These are phyloP conservation scores for Cicer pinnatifidum DNA, from an alignment of 306 rosid genomes.

Conservation along the genomic window DNA sequence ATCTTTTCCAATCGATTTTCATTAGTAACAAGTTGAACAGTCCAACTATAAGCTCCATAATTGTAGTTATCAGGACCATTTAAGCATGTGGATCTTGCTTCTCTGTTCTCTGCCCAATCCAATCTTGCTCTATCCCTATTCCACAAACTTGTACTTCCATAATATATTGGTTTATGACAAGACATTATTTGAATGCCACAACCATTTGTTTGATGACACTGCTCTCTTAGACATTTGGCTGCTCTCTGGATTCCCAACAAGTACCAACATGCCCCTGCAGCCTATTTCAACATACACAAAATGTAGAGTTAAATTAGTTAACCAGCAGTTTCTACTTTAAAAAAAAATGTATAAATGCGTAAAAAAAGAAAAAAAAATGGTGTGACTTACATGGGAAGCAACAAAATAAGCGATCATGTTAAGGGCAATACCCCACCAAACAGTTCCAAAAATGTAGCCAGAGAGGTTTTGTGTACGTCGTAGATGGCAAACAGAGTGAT, in stretches of 20 bases:
- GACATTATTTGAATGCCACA: constrained; percentile 62
- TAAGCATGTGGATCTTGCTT: constrained; percentile 63
- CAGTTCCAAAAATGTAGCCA: constrained; percentile 87
- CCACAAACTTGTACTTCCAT: constrained; percentile 51
- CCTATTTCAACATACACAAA: constrained; percentile 49
- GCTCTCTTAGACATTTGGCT: constrained; percentile 64
- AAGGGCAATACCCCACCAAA: constrained; percentile 99
- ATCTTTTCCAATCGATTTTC: constrained; percentile 79
- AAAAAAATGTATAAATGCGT: neutral
- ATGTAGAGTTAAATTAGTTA: neutral
- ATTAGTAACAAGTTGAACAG: constrained; percentile 84
- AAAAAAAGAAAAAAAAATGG: neutral
- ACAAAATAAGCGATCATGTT: constrained; percentile 89
- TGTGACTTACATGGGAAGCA: constrained; percentile 82
- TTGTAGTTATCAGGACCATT: constrained; percentile 56
- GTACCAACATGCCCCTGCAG: constrained; percentile 98
- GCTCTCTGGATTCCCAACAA: constrained; percentile 83
- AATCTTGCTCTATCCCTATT: constrained; percentile 55
- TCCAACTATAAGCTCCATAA: constrained; percentile 89
- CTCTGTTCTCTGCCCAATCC: constrained; percentile 67
- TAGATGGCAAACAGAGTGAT: constrained; percentile 72
- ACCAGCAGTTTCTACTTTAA: too few relatives aligned
- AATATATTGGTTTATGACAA: constrained; percentile 64
- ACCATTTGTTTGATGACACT: constrained; percentile 56
- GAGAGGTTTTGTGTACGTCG: constrained; percentile 85